Base-by-base conservation (phyloP, 768 basidiomycete species). In the Mycena galericulata region DNA sequence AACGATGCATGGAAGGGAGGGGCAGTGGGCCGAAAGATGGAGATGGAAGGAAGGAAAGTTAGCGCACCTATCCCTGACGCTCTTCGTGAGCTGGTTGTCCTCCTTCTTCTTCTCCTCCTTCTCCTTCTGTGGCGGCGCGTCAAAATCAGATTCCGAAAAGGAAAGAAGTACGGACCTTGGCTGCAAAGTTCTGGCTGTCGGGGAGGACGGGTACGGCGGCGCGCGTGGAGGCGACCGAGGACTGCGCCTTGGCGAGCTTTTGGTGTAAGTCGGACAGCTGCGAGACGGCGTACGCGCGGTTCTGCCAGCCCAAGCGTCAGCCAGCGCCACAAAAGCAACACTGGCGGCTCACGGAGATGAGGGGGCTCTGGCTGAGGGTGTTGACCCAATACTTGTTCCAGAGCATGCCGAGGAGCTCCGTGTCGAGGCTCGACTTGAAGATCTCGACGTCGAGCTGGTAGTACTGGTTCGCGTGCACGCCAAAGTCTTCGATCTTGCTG, bases 371-470 rank as follows among this genome's bases (percentile, higher is more conserved):
- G 73, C 94, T 95, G 41, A 99, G 84, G 3, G 98, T 99, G 74
- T 96, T 96, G 27, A 98, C 95, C 98, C 98, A 99, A 74, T 99
- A 99, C 80, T 98, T 99, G 81, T 99, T 99, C 97, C 97, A 99
- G 60, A 99, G 80, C 76, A 97, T 81, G 24, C 93, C 94, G 46
- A 99, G 85, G 3, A 99, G 82, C 74, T 96, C 90, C 32, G 90
- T 91, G 77, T 99, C 98, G 55, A 97, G 81, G 66, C 87, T 90
- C 27, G 92, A 94, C 79, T 98, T 98, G 89, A 98, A 99, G 58
- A 98, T 92, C 76, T 96, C 91, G 20, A 99, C 92, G 34, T 97
- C 96, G 17, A 99, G 86, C 26, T 89, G 93, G 78, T 99, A 99
- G 78, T 99, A 99, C 68, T 95, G 91, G 75, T 94, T 94, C 36